Conservation (phyloP, 1,139 yeast genomes). For the Hyphopichia khmerensis region DNA sequence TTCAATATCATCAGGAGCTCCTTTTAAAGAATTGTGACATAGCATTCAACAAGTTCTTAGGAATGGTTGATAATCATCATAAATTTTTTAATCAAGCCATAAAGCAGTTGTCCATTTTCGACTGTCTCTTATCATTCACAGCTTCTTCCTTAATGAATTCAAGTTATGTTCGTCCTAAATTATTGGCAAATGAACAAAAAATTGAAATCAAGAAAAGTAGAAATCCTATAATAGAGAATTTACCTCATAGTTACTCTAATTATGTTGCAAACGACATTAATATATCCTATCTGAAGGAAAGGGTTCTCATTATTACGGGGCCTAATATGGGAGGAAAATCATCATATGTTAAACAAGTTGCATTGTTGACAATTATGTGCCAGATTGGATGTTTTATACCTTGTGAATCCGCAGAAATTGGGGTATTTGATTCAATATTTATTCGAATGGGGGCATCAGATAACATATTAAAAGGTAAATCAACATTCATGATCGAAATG, state of each 20-base stretch:
- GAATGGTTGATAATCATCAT: conserved; percentile 46
- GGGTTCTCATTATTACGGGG: conserved; percentile 66
- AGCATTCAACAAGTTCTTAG: conserved; percentile 56
- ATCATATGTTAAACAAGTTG: conserved; percentile 65
- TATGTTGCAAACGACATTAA: conserved; percentile 73
- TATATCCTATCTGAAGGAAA: conserved; percentile 42
- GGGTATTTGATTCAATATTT: conserved; percentile 58
- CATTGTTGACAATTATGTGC: conserved; percentile 53
- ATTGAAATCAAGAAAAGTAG: conserved; percentile 60
- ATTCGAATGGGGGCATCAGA: conserved; percentile 75
- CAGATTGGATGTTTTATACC: conserved; percentile 50
- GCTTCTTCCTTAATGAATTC: conserved; percentile 52
- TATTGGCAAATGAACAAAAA: conserved; percentile 48
- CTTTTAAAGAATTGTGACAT: conserved; percentile 54
- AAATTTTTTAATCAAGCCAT: conserved; percentile 51
- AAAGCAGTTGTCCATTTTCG: conserved; percentile 57
- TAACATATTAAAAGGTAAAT: conserved; percentile 63
- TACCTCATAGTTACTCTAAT: conserved; percentile 27
- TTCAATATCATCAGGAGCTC: conserved; percentile 64
- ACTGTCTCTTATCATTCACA: conserved; percentile 72
- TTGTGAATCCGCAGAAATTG: conserved; percentile 47
- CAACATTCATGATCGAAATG: conserved; percentile 78
- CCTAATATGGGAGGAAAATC: conserved; percentile 82
- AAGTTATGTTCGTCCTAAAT: conserved; percentile 55
- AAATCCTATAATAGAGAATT: conserved; percentile 76